Conservation (phyloP, 2,329 filamentous ascomycete genomes). For the Cladosporium sp. region DNA sequence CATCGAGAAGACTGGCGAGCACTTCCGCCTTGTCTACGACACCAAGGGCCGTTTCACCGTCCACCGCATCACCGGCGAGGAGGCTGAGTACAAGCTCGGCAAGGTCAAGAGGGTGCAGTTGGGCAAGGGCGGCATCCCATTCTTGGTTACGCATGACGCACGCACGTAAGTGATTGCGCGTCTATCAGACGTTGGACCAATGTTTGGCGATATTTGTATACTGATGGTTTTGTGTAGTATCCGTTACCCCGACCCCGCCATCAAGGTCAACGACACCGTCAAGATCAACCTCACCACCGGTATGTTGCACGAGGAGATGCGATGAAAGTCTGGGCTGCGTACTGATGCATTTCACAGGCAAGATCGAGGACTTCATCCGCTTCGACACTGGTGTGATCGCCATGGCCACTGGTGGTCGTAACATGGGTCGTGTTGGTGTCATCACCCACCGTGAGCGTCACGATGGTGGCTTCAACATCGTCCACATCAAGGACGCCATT, state of each 20-base stretch:
- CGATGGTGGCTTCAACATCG: slow-evolving; percentile 99
- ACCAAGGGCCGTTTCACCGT: slow-evolving; percentile 99
- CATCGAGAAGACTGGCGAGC: slow-evolving; percentile 99
- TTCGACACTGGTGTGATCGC: slow-evolving; percentile 98
- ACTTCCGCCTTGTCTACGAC: slow-evolving; percentile 99
- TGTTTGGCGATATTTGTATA: slow-evolving; percentile 68
- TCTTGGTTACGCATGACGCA: slow-evolving; percentile 99
- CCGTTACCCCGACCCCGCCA: slow-evolving; percentile 95
- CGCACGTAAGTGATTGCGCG: slow-evolving; percentile 97
- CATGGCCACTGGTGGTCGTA: slow-evolving; percentile 99
- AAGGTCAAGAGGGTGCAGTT: slow-evolving; percentile 99
- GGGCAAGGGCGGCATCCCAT: slow-evolving; percentile 99
- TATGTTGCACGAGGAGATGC: slow-evolving; percentile 32
- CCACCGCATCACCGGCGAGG: slow-evolving; percentile 97
- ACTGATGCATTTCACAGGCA: slow-evolving; percentile 43
- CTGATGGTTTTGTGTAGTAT: slow-evolving; percentile 63
- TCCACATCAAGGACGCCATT: slow-evolving; percentile 95
- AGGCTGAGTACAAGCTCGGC: slow-evolving; percentile 99
- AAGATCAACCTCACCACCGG: slow-evolving; percentile 97
- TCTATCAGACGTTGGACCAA: slow-evolving; percentile 99
- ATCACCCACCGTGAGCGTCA: slow-evolving; percentile 99
- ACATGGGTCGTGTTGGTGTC: slow-evolving; percentile 99
- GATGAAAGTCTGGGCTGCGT: background rate
- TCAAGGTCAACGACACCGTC: slow-evolving; percentile 99
- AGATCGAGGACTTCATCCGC: slow-evolving; percentile 97